Percentiles rank a stretch among this genome's conserved stretches.
These are phyloP conservation scores for Fusarium dimerum DNA, from an alignment of 2,329 filamentous ascomycete species.

Conservation along the genomic window DNA sequence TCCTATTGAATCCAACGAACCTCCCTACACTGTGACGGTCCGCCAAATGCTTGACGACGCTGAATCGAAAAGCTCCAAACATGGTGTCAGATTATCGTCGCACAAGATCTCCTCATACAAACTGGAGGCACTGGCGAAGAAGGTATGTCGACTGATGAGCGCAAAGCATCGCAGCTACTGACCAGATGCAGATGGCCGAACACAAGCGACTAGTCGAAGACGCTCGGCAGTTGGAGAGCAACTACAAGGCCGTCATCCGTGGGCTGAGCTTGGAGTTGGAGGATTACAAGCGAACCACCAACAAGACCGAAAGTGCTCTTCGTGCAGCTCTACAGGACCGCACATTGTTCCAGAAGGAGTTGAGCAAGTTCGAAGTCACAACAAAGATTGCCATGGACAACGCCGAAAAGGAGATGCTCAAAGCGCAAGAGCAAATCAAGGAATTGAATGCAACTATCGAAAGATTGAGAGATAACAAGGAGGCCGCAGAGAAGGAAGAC, in stretches of 20 bases:
- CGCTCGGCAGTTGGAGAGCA: slow-evolving; percentile 32
- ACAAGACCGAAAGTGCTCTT: slow-evolving; percentile 47
- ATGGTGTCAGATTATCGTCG: slow-evolving; percentile 20
- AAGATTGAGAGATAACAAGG: slow-evolving; percentile 29
- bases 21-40: slow-evolving; percentile 36
- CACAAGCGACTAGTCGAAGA: slow-evolving; percentile 27
- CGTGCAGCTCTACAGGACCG: slow-evolving; percentile 55
- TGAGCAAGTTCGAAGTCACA: slow-evolving; percentile 39
- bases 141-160: slow-evolving; percentile 30
- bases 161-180: slow-evolving; percentile 7
- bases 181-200: slow-evolving; percentile 32
- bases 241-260: slow-evolving; percentile 44
- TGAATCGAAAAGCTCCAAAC: slow-evolving; percentile 8
- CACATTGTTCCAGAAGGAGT: slow-evolving; percentile 47
- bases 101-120: slow-evolving; percentile 32
- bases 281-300: slow-evolving; percentile 46
- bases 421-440: slow-evolving; percentile 37
- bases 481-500: slow-evolving; percentile 24
- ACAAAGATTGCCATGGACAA: slow-evolving; percentile 30
- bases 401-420: slow-evolving; percentile 38
- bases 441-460: slow-evolving; percentile 38
- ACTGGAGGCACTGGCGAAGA: slow-evolving; percentile 42
- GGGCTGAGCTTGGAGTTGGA: slow-evolving; percentile 47
- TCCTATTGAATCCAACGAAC: slow-evolving; percentile 25
- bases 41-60: slow-evolving; percentile 31